Base-by-base conservation (phyloP, 2,329 filamentous ascomycete species). In the Penicillium sp. region DNA sequence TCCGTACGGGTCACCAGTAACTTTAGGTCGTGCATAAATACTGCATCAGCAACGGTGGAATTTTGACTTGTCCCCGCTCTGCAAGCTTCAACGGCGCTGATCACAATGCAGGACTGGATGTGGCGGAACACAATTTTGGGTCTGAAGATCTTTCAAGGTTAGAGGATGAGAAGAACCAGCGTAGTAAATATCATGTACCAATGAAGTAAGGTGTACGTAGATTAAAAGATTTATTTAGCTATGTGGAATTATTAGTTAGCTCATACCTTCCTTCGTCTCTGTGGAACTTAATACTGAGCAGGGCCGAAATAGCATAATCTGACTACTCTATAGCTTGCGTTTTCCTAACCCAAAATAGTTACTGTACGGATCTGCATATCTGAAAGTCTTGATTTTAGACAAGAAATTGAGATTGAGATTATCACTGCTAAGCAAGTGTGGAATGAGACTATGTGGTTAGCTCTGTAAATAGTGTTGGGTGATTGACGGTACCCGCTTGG, bases 11-110 rank as follows among this genome's bases (percentile, higher is more conserved):
- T 28, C 28, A 28, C 6, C 4, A 10, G 30, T 33, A 12, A 12
- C 30, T 12, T 33, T 37, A 37, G 13, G 3, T 28, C 15, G 17
- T 45, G 42, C 12, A 33, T n/a, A n/a, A n/a, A n/a, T 12, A 33
- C 10, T 33, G 30, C 12, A 45, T 51, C 38, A 24, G 22, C 30
- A 8, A 44, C 6, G 13, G 44, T 44, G 24, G 53, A 56, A 35
- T 50, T 56, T 26, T 37, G 42, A 28, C 22, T 30, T 13, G 5
- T 59, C 56, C 53, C 61, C 53, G 53, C 58, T 44, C 12, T 30
- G 44, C 17, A 58, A 55, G 55, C 53, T 59, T 45, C 62, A 66
- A 66, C 64, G 62, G 62, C n/a, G 62, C 53, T 54, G 62, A 65
- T 66, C 59, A 58, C 56, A 28, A 38, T 53, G 49, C 45, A 51